Evolutionary conservation across 2,329 filamentous ascomycete species (phyloP).

Genomic region (Claviceps sp.): DNA sequence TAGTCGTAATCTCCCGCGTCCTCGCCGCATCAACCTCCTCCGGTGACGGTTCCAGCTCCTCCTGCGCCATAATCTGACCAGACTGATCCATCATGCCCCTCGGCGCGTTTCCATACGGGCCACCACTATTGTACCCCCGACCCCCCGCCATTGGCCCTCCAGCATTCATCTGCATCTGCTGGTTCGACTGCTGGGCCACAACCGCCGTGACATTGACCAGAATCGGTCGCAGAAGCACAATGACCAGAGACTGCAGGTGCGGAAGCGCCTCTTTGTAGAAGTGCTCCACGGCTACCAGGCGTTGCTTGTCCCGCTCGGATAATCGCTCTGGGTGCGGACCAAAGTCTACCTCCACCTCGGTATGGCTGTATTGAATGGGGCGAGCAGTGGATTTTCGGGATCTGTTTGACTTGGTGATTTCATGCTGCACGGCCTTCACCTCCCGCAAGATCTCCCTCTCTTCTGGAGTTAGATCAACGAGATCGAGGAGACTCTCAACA

Average conservation of each 20-base stretch:
- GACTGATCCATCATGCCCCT: slow-evolving; percentile 19
- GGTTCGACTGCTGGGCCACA: slow-evolving; percentile 45
- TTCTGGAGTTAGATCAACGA: slow-evolving; percentile 29
- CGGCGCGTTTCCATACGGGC: slow-evolving; percentile 23
- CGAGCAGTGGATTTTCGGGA: slow-evolving; percentile 1
- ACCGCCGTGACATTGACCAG: slow-evolving; percentile 79
- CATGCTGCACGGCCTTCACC: slow-evolving; percentile 23
- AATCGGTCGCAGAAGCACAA: slow-evolving; percentile 82
- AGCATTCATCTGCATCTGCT: slow-evolving; percentile 23
- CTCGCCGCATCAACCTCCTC: slow-evolving; percentile 76
- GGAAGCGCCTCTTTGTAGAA: slow-evolving; percentile 75
- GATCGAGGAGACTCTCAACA: slow-evolving; percentile 33
- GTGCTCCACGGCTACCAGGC: slow-evolving; percentile 60
- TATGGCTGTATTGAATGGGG: slow-evolving; percentile 1
- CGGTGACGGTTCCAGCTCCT: slow-evolving; percentile 36
- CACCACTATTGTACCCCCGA: slow-evolving; percentile 5
- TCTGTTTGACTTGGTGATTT: slow-evolving; percentile 10
- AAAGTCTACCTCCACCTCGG: slow-evolving; percentile 18
- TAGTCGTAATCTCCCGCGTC: slow-evolving; percentile 74
- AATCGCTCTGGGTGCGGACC: slow-evolving; percentile 36
- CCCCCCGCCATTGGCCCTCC: slow-evolving; percentile 15
- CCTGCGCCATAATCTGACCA: slow-evolving; percentile 20
- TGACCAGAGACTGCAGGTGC: slow-evolving; percentile 81
- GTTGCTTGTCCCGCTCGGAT: slow-evolving; percentile 43
- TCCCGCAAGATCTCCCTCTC: slow-evolving; percentile 29